Evolutionary conservation across 495 filamentous ascomycete species (phyloP).

Genomic region (Parathielavia appendiculata): DNA sequence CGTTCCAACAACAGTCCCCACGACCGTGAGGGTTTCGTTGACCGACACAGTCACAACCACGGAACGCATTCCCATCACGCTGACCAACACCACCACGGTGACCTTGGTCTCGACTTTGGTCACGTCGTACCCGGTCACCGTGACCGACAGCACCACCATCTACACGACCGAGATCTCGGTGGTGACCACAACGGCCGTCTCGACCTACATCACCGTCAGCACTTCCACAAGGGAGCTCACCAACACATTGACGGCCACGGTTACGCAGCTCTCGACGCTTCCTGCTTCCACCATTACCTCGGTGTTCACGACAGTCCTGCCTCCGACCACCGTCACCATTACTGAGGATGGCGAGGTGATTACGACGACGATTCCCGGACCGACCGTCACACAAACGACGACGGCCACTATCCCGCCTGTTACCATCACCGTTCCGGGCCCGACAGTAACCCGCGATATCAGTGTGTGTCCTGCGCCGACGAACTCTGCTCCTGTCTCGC

Average conservation of each 20-base stretch:
- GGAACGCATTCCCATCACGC: slow-evolving; percentile 9
- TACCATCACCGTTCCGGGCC: slow-evolving; percentile 23
- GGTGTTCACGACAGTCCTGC: slow-evolving; percentile 19
- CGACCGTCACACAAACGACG: slow-evolving; percentile 24
- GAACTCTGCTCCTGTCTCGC: slow-evolving; percentile 10
- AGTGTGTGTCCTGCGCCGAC: slow-evolving; percentile 32
- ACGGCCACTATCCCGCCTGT: slow-evolving; percentile 19
- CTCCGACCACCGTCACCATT: slow-evolving; percentile 8
- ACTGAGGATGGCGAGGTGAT: slow-evolving; percentile 26
- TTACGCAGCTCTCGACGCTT: slow-evolving; percentile 7
- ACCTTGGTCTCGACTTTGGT: slow-evolving; percentile 22
- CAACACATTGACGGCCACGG: slow-evolving; percentile 15
- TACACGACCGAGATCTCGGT: slow-evolving; percentile 20
- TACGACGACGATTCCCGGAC: slow-evolving; percentile 28
- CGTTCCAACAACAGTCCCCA: neutral
- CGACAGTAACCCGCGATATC: slow-evolving; percentile 31
- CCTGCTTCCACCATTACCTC: slow-evolving; percentile 12
- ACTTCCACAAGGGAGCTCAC: slow-evolving; percentile 23
- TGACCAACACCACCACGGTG: slow-evolving; percentile 19
- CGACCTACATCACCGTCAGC: slow-evolving; percentile 25
- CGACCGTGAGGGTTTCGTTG: neutral
- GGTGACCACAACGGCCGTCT: slow-evolving; percentile 23
- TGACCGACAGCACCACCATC: slow-evolving; percentile 28
- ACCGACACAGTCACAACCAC: slow-evolving; percentile 6
- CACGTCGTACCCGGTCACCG: slow-evolving; percentile 24